Conservation (phyloP, 345 rosid genomes). For the Murraya paniculata region DNA sequence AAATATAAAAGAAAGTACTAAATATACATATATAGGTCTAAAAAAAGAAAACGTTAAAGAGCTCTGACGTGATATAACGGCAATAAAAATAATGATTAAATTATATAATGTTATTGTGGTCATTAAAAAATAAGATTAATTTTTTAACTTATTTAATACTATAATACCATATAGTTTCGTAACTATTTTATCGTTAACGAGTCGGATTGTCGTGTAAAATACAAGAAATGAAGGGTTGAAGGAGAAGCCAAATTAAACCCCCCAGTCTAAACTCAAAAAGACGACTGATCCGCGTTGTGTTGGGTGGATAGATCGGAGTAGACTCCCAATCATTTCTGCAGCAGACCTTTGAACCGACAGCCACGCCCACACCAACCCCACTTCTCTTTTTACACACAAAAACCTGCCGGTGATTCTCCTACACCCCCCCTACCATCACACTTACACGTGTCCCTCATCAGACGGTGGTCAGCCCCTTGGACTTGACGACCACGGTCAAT, state of each 20-base stretch:
- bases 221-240: not conserved
- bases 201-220: too few relatives aligned
- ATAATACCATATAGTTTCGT: too few relatives aligned
- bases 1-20: not conserved
- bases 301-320: not conserved
- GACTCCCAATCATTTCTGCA: constrained; percentile 57
- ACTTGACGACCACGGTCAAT: constrained; percentile 50
- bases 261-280: constrained; percentile 19
- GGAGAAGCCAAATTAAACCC: not conserved
- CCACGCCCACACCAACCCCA: constrained; percentile 6
- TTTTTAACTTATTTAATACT: too few relatives aligned
- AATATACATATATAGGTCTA: too few relatives aligned
- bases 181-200: too few relatives aligned
- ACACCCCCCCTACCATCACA: constrained; percentile 30
- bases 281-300: too few relatives aligned
- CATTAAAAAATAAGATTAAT: too few relatives aligned
- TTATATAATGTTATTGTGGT: too few relatives aligned
- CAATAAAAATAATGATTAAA: too few relatives aligned
- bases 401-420: constrained; percentile 68
- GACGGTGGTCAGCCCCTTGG: constrained; percentile 43
- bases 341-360: constrained; percentile 60
- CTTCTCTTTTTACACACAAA: constrained; percentile 10
- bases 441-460: constrained; percentile 55
- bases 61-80: too few relatives aligned
- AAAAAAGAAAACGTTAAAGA: too few relatives aligned